phyloP scores from a whole-genome alignment of 2,329 filamentous ascomycete species.

The Pyrenophora tritici-repentis region DNA sequence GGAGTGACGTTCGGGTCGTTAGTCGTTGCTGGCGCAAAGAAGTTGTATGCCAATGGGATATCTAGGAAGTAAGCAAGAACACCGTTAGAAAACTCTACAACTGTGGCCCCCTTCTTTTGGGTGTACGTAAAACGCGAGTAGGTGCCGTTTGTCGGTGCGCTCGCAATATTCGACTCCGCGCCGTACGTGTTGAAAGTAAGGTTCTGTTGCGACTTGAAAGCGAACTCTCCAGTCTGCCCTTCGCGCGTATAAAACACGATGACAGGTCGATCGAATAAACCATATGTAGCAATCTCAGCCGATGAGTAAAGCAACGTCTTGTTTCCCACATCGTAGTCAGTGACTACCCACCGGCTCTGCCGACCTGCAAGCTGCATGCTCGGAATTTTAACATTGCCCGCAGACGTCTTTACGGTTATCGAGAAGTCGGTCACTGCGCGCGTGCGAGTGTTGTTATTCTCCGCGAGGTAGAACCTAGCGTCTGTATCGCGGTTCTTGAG shows the following conservation, averaged over 20 bases:
- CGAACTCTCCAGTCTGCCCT: constrained; percentile 58
- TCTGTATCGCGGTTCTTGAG: constrained; percentile 57
- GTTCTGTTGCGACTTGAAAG: constrained; percentile 50
- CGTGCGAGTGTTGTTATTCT: constrained; percentile 55
- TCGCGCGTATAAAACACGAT: constrained; percentile 57
- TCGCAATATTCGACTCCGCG: constrained; percentile 43
- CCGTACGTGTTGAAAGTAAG: constrained; percentile 52
- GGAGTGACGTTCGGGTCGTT: constrained; percentile 52
- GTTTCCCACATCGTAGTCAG: constrained; percentile 57
- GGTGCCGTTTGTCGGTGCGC: constrained; percentile 19
- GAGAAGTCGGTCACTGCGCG: constrained; percentile 53
- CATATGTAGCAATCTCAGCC: constrained; percentile 57
- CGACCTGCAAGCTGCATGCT: constrained; percentile 57
- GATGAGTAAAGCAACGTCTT: constrained; percentile 58
- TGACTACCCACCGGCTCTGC: constrained; percentile 61
- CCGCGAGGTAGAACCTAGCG: constrained; percentile 58
- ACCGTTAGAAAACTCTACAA: constrained; percentile 57
- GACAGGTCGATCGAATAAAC: constrained; percentile 54
- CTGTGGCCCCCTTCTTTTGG: constrained; percentile 54
- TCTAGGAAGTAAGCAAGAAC: constrained; percentile 60
- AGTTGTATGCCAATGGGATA: constrained; percentile 59
- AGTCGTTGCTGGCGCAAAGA: constrained; percentile 60
- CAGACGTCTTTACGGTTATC: constrained; percentile 55
- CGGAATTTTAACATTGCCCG: constrained; percentile 51
- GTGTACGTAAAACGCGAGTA: constrained; percentile 51